Evolutionary conservation across 2,329 filamentous ascomycete species (phyloP), one percentile per base, ranked within the genome.

Genomic region (Capronia americana): DNA sequence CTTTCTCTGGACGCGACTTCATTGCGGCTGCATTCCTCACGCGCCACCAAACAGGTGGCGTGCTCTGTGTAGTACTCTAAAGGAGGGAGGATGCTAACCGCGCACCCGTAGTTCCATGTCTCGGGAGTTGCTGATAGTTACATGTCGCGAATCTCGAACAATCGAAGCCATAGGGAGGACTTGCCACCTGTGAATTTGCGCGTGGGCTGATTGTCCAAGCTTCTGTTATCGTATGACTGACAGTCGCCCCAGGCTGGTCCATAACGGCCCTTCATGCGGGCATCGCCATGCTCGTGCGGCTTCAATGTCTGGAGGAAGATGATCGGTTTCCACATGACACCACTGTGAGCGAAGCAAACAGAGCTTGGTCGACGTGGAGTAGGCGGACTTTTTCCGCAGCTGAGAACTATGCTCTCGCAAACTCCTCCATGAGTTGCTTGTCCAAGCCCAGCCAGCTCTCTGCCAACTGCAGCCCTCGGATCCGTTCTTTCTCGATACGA

Each of bases 401-500:
- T 26, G 48, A 26, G 8, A 26, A 26, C 48, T 51, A 51, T 51
- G 14, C 14, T 28, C 17, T 51, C 24, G 12, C 23, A 55, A 57
- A 85, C 69, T 85, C 83, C 12, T 82, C 82, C 72, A 85, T 80
- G 69, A 87, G 74, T 61, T 67, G 75, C 30, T 76, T 79, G 72
- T 88, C 86, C 71, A 89, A 73, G 12, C 76, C 79, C 28, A 83
- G 79, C 74, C 87, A 88, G 48, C 84, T 81, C 71, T 82, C 79
- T 4, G 87, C 85, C 32, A 87, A 77, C 65, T 80, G 77, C 72
- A 89, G 69, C 0, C 87, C 87, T 50, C 84, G 78, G 57, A 82
- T 65, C 38, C 87, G 79, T 75, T 88, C 85, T 65, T 80, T 77
- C 71, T 90, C 86, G 66, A 89, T 85, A 23, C 81, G 78, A 62